Percentiles rank a stretch among this genome's conserved stretches.
These are phyloP conservation scores for Metarhizium robertsii DNA, from an alignment of 2,329 filamentous ascomycete genomes.

Conservation along the genomic window DNA sequence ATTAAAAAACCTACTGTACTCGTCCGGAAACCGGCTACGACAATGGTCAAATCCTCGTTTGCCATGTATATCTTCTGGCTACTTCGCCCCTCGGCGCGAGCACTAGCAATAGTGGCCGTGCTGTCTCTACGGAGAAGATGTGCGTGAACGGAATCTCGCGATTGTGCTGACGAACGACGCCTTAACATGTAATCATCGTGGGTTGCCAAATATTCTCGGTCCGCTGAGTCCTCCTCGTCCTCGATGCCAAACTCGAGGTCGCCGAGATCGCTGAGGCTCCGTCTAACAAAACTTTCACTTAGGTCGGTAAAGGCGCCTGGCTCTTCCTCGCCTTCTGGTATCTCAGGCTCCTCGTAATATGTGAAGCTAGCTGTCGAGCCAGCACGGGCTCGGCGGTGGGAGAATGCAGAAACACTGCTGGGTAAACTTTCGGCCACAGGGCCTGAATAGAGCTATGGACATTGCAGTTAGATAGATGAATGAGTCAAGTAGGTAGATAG, in stretches of 20 bases:
- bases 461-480: background rate
- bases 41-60: slow-evolving; percentile 90
- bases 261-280: slow-evolving; percentile 27
- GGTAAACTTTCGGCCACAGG: slow-evolving; percentile 95
- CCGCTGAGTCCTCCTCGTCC: slow-evolving; percentile 28
- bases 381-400: slow-evolving; percentile 69
- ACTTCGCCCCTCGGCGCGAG: slow-evolving; percentile 50
- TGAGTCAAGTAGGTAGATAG: background rate
- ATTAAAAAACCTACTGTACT: slow-evolving; percentile 57
- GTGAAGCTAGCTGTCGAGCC: slow-evolving; percentile 85
- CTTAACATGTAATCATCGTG: slow-evolving; percentile 41
- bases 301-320: slow-evolving; percentile 20
- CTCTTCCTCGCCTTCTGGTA: slow-evolving; percentile 16
- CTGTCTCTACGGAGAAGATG: slow-evolving; percentile 67
- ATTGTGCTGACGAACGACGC: slow-evolving; percentile 54
- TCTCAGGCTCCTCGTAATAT: slow-evolving; percentile 60
- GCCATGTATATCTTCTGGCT: slow-evolving; percentile 90
- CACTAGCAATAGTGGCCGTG: slow-evolving; percentile 57
- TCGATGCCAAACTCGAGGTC: slow-evolving; percentile 31
- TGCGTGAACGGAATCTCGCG: slow-evolving; percentile 45
- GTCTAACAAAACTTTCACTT: slow-evolving; percentile 16
- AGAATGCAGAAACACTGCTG: slow-evolving; percentile 85
- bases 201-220: slow-evolving; percentile 30
- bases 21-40: slow-evolving; percentile 83
- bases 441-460: slow-evolving; percentile 67